A percentile compares a stretch with the other conserved stretches of the same genome.
Evolutionary conservation across 129 eudicot species (phyloP).

Genomic region (Sambucus nigra): DNA sequence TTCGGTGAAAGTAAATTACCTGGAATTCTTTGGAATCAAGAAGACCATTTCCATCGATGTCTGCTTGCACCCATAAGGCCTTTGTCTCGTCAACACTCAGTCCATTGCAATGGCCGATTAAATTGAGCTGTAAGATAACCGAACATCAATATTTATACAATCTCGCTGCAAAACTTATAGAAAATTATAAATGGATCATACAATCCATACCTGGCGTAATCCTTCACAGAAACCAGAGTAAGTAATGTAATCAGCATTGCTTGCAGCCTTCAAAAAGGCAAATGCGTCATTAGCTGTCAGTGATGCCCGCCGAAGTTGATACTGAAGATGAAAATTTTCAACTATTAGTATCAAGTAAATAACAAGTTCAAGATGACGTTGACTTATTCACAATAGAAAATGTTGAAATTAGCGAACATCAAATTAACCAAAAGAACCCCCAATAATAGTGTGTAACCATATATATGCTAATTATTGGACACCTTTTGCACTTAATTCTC

Average conservation of each 20-base stretch:
- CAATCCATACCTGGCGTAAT: constrained; percentile 53
- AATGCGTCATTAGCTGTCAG: constrained; percentile 62
- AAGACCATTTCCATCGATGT: constrained; percentile 73
- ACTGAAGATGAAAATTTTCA: constrained; percentile 35
- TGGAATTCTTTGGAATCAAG: constrained; percentile 72
- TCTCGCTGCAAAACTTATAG: background rate
- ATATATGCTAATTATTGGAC: too few species aligned
- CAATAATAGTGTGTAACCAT: too few species aligned
- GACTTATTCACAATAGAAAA: background rate
- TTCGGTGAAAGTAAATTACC: constrained; percentile 20
- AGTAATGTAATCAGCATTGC: constrained; percentile 61
- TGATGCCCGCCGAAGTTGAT: constrained; percentile 76
- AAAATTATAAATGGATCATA: background rate
- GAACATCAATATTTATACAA: background rate
- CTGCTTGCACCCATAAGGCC: constrained; percentile 91
- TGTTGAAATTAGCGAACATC: background rate
- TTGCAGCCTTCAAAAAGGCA: constrained; percentile 77
- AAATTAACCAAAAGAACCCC: too few species aligned
- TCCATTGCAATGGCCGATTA: constrained; percentile 62
- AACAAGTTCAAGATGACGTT: background rate
- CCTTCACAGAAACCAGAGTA: constrained; percentile 78
- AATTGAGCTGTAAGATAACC: constrained; percentile 50
- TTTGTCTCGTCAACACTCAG: constrained; percentile 60
- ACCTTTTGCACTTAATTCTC: too few species aligned
- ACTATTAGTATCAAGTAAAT: background rate